Base-by-base conservation (phyloP, 2,329 filamentous ascomycete species). In the Madurella mycetomatis region DNA sequence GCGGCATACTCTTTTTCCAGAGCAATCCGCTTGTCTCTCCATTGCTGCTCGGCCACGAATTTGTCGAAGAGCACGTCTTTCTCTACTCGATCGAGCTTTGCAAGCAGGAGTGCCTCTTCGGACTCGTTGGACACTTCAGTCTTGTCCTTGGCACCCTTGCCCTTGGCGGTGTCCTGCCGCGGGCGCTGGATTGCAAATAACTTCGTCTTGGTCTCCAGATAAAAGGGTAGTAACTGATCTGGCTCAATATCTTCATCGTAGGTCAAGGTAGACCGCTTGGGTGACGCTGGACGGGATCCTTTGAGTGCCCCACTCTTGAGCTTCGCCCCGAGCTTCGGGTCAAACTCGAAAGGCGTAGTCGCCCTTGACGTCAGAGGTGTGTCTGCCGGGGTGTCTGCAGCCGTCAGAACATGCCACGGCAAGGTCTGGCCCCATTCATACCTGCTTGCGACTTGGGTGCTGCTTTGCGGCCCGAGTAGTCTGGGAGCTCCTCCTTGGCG, bases 81-180 rank as follows among this genome's bases (percentile, higher is more conserved):
- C 64, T 94, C 87, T 41, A 96, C 89, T 57, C 81, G 82, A 39
- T 84, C 79, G 40, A 96, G 73, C 66, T 92, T 95, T 15, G 85
- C 83, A 41, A 86, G 78, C 2, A 95, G 71, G 62, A 85, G 89
- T 9, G 80, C 79, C 42, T 84, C 74, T 57, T 82, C 79, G 18
- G 80, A 68, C 15, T 70, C 68, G 60, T 65, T 73, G 73, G 55
- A 49, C 7, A 1, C 18, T 1, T 48, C 25, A 8, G 31, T 4
- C 12, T 55, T 55, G n/a, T 50, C 47, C 42, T 51, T 50, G 1
- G 37, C 2, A 9, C 59, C 58, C 60, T 73, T 76, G 40, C 68
- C 63, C 56, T 66, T 75, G 59, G 72, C 73, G 16, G 57, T 67
- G 56, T 75, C 73, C 59, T 78, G 78, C 51, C 73, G 69, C 17